phyloP scores from a whole-genome alignment of 352 stramenopile species.

The Pythium utonaiense region DNA sequence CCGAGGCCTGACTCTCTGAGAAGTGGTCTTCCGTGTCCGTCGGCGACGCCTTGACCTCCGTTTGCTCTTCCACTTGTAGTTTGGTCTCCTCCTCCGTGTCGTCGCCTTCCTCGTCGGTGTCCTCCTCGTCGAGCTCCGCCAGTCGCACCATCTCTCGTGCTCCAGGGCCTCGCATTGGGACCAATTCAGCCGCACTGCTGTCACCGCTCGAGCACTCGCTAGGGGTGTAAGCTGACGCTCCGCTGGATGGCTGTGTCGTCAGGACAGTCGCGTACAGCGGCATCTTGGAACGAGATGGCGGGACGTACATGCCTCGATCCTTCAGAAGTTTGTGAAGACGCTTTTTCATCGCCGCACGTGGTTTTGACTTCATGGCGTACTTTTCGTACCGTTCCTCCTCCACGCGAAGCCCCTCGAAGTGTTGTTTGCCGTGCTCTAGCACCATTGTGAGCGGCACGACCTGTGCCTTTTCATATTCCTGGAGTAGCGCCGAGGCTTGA shows the following conservation, averaged over 20 bases:
- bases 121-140: not conserved
- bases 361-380: not conserved
- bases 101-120: not conserved
- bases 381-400: not conserved
- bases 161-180: not conserved
- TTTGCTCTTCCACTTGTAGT: too few species aligned
- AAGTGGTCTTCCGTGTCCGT: too few species aligned
- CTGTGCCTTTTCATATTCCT: not conserved
- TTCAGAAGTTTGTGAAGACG: not conserved
- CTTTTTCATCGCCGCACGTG: not conserved
- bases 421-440: not conserved
- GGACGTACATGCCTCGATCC: not conserved
- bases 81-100: not conserved
- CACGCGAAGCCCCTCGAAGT: not conserved
- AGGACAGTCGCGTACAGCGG: not conserved
- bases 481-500: not conserved
- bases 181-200: not conserved
- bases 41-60: too few species aligned
- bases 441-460: not conserved
- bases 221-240: not conserved
- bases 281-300: not conserved
- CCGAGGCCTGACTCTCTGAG: not conserved
- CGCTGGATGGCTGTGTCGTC: not conserved
- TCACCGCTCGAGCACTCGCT: not conserved
- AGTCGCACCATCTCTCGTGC: not conserved